These are phyloP conservation scores for Amauroascus verrucosus DNA, from an alignment of 2,329 filamentous ascomycete genomes.

Conservation along the genomic window DNA sequence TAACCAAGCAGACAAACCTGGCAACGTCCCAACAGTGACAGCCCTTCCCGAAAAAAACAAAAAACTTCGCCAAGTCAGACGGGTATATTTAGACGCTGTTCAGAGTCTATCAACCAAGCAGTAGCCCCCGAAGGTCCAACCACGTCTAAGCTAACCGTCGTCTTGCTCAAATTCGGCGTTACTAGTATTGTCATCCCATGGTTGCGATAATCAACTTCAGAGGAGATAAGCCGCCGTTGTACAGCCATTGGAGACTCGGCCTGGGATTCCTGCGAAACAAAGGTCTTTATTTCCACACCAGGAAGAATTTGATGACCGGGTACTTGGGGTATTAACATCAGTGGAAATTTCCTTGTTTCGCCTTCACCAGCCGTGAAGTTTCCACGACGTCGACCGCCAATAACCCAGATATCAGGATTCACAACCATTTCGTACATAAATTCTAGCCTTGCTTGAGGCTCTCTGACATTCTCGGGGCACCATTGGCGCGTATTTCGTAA, in stretches of 20 bases:
- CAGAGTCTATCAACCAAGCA: constrained; percentile 56
- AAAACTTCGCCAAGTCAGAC: not conserved
- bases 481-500: constrained; percentile 49
- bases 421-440: constrained; percentile 77
- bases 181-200: constrained; percentile 68
- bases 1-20: not conserved
- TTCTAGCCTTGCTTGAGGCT: constrained; percentile 47
- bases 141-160: constrained; percentile 62
- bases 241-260: constrained; percentile 13
- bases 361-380: constrained; percentile 52
- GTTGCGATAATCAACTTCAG: constrained; percentile 72
- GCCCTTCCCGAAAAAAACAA: not conserved
- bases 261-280: constrained; percentile 36
- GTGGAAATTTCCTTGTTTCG: constrained; percentile 46
- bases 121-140: constrained; percentile 46
- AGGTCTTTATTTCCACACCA: constrained; percentile 61
- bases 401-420: constrained; percentile 65
- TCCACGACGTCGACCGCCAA: constrained; percentile 70
- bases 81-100: constrained; percentile 26
- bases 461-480: constrained; percentile 28
- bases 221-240: constrained; percentile 40
- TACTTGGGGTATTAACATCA: constrained; percentile 70
- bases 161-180: constrained; percentile 57
- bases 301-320: constrained; percentile 71
- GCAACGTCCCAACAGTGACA: not conserved